phyloP scores from a whole-genome alignment of 805 yeast species.

The Nematodospora valgi region DNA sequence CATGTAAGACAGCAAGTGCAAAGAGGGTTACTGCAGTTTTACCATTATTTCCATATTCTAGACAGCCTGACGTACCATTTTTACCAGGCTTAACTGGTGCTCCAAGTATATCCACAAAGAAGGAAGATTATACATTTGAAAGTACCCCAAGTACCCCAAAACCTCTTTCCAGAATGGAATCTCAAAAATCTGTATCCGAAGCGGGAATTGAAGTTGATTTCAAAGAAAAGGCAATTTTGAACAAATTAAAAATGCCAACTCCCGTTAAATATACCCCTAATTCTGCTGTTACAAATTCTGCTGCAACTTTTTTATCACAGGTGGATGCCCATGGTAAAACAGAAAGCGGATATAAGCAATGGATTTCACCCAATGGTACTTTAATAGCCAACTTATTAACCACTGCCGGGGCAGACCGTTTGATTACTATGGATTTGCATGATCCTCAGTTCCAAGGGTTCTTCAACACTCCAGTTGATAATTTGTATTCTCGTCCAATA shows the following conservation, averaged over 20 bases:
- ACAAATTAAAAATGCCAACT: constrained; percentile 8
- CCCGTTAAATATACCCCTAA: constrained; percentile 16
- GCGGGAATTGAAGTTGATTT: too few species aligned
- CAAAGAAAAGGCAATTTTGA: constrained; percentile 10
- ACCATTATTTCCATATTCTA: constrained; percentile 91
- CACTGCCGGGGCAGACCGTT: constrained; percentile 93
- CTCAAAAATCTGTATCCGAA: constrained; percentile 3
- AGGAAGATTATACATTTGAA: constrained; percentile 44
- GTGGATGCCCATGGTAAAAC: constrained; percentile 38
- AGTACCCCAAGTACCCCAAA: constrained; percentile 53
- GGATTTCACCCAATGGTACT: constrained; percentile 96
- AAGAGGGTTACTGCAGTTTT: constrained; percentile 83
- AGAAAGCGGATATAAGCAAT: constrained; percentile 77
- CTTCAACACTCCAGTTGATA: constrained; percentile 94
- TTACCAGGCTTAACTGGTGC: constrained; percentile 64
- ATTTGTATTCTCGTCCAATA: constrained; percentile 83
- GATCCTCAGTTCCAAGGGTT: constrained; percentile 98
- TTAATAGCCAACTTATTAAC: constrained; percentile 82
- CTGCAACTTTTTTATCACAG: constrained; percentile 28
- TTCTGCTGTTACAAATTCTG: constrained; percentile 30
- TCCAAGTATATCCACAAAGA: constrained; percentile 42
- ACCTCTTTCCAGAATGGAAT: constrained; percentile 33
- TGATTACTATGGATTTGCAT: constrained; percentile 96
- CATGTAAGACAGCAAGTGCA: constrained; percentile 90
- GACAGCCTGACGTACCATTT: constrained; percentile 94